Base-by-base conservation (phyloP, 2,329 filamentous ascomycete genomes). In the Sporothrix brunneoviolacea region DNA sequence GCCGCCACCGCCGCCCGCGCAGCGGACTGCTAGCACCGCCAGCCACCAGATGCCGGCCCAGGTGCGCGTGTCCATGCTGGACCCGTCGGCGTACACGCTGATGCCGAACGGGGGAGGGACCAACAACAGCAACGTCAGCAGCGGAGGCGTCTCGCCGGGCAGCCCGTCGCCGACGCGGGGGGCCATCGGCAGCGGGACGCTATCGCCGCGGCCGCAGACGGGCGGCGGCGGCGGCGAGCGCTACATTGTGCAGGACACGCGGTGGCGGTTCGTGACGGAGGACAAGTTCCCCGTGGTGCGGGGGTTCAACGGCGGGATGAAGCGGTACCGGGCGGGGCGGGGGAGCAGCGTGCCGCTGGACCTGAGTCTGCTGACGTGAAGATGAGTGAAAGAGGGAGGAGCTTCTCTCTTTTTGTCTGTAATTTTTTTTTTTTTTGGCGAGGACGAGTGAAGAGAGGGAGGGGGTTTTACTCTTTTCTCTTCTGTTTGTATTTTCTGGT, bases 311-410 rank as follows among this genome's bases (percentile, higher is more conserved):
- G 86, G 85, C n/a, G 82, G 80, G 4, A 70, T 77, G 18, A 90
- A 86, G 65, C 82, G 81, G 64, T 98, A 97, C 68, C 77, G 91
- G 55, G 93, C 93, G 32, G 93, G 93, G 8, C 80, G 91, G 63
- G 91, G 90, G 28, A 96, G 90, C 70, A 96, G 88, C 72, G 91
- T 97, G 58, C 93, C 93, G 27, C 72, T 97, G 60, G 88, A 97
- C 71, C 68, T 98, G 63, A 80, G 74, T 57, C 73, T 48, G 28
- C 43, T 57, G 10, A 30, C 35, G 15, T 54, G 42, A 38, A 21
- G n/a, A 6, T 19, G 6, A 5, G 36, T 8, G n/a, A 38, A 38
- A 7, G 36, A 16, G 36, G 18, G 36, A 28, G 24, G 10, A 28
- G 24, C 5, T 28, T 28, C 24, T 6, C 10, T 28, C 24, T 28